Evolutionary conservation across 768 basidiomycete genomes (phyloP), one percentile per base, ranked within the genome.

Genomic region (Mycena kentingensis): DNA sequence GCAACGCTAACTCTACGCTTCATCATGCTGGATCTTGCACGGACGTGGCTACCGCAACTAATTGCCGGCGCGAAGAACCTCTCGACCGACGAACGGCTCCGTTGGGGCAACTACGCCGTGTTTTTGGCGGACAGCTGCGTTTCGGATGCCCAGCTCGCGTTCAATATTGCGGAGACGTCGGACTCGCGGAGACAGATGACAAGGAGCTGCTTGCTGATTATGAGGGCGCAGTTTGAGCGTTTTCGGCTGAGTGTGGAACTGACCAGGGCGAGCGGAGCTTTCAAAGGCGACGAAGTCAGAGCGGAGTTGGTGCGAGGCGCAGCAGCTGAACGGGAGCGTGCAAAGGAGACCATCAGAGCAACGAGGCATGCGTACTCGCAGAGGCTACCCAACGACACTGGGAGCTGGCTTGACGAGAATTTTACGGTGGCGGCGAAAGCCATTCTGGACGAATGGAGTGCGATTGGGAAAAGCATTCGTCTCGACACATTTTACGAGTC

Each of bases 141-240:
- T 15, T 65, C 66, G 22, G 85, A 87, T 65, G 73, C 74, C 28
- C 50, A 63, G 22, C 71, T 74, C 35, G 81, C 84, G 24, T 66
- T 73, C 46, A 60, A 60, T 4, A 74, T 83, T 28, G 79, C 84
- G 1, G 60, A 66, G 31, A 65, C 71, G 34, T 81, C 84, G 5
- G 77, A 74, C 50, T 75, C 78, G 12, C 77, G 75, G 51, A 79
- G 82, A 24, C 82, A 85, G 57, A 67, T 77, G 49, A 74, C 79
- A 32, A 75, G 62, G 21, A 78, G 78, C 35, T 54, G 62, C 19
- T 63, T 82, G 21, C 66, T 79, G 25, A 52, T 60, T 28, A 70
- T 84, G 72, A 72, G 78, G 32, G 66, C 77, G 19, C 60, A 73
- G 6, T 58, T 85, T 36, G 81, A 84, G 55, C 62, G 63, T 19